Evolutionary conservation across 1,284 basidiomycete species (phyloP).

Genomic region (Austroboletus niveus): DNA sequence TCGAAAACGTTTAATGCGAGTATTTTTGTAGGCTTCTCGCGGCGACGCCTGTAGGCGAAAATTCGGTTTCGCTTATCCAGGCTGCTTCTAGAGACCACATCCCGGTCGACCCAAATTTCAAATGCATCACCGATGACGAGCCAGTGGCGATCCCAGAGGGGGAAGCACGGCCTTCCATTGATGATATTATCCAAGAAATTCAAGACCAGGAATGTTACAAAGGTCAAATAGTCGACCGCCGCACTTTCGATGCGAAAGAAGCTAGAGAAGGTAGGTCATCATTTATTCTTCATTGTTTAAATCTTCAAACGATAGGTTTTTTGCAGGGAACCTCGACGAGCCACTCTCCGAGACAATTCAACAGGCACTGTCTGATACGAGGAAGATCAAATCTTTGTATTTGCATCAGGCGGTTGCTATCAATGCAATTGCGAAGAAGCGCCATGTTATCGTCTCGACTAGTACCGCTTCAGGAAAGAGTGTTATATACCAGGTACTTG

Average conservation of each 20-base stretch:
- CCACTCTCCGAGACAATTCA: slow-evolving; percentile 59
- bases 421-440: slow-evolving; percentile 57
- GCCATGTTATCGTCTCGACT: slow-evolving; percentile 86
- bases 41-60: slow-evolving; percentile 52
- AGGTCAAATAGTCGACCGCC: slow-evolving; percentile 63
- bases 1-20: not conserved
- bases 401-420: slow-evolving; percentile 81
- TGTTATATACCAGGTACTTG: slow-evolving; percentile 76
- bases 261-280: slow-evolving; percentile 47
- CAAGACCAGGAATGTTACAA: slow-evolving; percentile 60
- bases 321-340: slow-evolving; percentile 49
- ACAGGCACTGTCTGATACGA: slow-evolving; percentile 59
- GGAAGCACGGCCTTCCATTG: slow-evolving; percentile 55
- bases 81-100: slow-evolving; percentile 68
- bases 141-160: slow-evolving; percentile 42
- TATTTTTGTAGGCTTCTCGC: slow-evolving; percentile 51
- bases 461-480: slow-evolving; percentile 92
- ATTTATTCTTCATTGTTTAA: not conserved
- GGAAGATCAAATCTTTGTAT: slow-evolving; percentile 71
- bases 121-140: slow-evolving; percentile 1
- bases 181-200: slow-evolving; percentile 58
- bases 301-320: not conserved
- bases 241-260: slow-evolving; percentile 51
- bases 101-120: slow-evolving; percentile 57
- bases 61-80: slow-evolving; percentile 62